phyloP scores from a whole-genome alignment of 176 grass and related monocot genomes.

The Lolium perenne region DNA sequence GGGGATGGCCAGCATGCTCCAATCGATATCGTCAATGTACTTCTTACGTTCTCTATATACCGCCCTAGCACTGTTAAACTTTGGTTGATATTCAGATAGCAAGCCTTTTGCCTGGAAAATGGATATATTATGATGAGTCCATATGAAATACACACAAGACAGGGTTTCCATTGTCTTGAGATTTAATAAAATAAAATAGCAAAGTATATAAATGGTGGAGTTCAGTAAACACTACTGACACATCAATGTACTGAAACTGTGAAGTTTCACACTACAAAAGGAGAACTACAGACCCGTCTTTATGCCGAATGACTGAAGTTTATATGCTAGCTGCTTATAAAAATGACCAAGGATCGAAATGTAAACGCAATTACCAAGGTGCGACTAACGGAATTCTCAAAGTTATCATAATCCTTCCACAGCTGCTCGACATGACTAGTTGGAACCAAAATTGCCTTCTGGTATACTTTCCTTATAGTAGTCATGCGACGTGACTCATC shows the following conservation, averaged over 20 bases:
- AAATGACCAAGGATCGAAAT: slow-evolving; percentile 14
- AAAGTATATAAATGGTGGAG: neutral
- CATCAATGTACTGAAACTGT: slow-evolving; percentile 3
- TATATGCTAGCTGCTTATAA: neutral
- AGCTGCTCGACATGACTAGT: slow-evolving; percentile 90
- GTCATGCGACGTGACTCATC: slow-evolving; percentile 94
- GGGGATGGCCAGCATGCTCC: slow-evolving; percentile 82
- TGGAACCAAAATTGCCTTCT: slow-evolving; percentile 95
- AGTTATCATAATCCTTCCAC: slow-evolving; percentile 96
- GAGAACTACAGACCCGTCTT: slow-evolving; percentile 1
- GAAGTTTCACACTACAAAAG: neutral
- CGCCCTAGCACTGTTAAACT: slow-evolving; percentile 97
- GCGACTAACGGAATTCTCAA: slow-evolving; percentile 95
- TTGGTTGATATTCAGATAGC: slow-evolving; percentile 95
- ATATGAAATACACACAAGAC: slow-evolving; percentile 31
- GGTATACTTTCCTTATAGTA: slow-evolving; percentile 84
- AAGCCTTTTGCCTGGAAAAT: slow-evolving; percentile 89
- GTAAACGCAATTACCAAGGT: slow-evolving; percentile 66
- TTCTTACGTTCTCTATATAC: slow-evolving; percentile 97
- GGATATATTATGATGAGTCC: slow-evolving; percentile 24
- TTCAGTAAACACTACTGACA: neutral
- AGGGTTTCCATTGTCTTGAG: slow-evolving; percentile 4
- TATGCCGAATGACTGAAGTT: neutral
- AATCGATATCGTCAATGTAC: slow-evolving; percentile 94
- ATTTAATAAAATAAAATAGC: slow-evolving; percentile 26